phyloP scores from a whole-genome alignment of 306 rosid genomes.

The Echinosophora koreensis region DNA sequence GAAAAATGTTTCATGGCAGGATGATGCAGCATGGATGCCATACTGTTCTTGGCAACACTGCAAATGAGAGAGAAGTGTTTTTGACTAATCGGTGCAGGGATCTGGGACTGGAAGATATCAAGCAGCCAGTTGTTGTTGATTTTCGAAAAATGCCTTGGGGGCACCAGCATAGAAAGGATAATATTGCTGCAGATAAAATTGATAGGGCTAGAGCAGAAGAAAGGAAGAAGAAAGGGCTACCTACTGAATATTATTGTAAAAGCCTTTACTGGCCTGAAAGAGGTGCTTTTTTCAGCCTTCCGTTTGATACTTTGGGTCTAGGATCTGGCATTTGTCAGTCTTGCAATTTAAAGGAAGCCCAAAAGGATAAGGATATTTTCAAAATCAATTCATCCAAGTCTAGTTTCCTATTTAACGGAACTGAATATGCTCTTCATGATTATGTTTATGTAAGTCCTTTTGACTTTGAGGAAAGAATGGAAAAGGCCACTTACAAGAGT shows the following conservation, averaged over 20 bases:
- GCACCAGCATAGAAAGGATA: slow-evolving; percentile 73
- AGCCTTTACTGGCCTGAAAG: slow-evolving; percentile 86
- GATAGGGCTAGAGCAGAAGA: slow-evolving; percentile 88
- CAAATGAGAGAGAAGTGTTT: slow-evolving; percentile 88
- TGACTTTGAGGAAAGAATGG: slow-evolving; percentile 68
- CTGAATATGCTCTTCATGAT: slow-evolving; percentile 70
- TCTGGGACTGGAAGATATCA: slow-evolving; percentile 63
- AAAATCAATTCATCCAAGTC: slow-evolving; percentile 66
- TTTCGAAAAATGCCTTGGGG: slow-evolving; percentile 77
- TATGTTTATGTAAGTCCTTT: slow-evolving; percentile 70
- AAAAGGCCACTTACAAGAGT: slow-evolving; percentile 65
- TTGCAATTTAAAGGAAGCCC: slow-evolving; percentile 64
- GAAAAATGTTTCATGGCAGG: slow-evolving; percentile 89
- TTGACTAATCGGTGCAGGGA: slow-evolving; percentile 78
- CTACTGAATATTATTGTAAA: slow-evolving; percentile 82
- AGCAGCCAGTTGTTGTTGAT: slow-evolving; percentile 56
- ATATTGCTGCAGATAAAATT: slow-evolving; percentile 58
- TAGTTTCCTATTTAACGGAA: slow-evolving; percentile 65
- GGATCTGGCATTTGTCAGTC: slow-evolving; percentile 83
- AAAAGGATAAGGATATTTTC: slow-evolving; percentile 65
- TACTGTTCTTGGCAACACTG: slow-evolving; percentile 93
- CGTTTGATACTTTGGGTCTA: slow-evolving; percentile 67
- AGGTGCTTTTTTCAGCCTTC: slow-evolving; percentile 84
- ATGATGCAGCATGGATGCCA: slow-evolving; percentile 73
- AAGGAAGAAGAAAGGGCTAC: slow-evolving; percentile 77